Evolutionary conservation across 202 grass and related monocot genomes (phyloP), one percentile per base, ranked within the genome.

Genomic region (Carex arenaria): DNA sequence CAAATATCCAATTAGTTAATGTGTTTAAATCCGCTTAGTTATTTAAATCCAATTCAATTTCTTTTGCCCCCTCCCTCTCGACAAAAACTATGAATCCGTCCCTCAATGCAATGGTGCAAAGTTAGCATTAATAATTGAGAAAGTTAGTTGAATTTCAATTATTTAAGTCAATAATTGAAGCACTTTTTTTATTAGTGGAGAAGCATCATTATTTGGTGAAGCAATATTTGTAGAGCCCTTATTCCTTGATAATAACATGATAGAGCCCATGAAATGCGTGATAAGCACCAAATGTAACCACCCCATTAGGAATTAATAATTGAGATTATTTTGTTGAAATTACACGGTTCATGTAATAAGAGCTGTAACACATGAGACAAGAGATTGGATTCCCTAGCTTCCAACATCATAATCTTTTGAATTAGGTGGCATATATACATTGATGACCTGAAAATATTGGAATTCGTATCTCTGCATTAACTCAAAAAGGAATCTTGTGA

Each of bases 141-240:
- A 54, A 76, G 26, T n/a, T 32, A 18, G 51, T 7, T 42, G 5
- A 42, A 7, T 42, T 42, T 7, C 6, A 7, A n/a, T n/a, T n/a
- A n/a, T n/a, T n/a, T n/a, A n/a, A 7, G 6, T 42, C 0, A 68
- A 71, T 71, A 72, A 47, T 55, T 13, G 32, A 28, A 56, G 7
- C 4, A 54, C 49, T 75, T 74, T 20, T 66, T 36, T 10, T 36
- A 56, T 76, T 76, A 76, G 51, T 32, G 72, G 72, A 68, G 72
- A 31, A 55, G 15, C 34, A n/a, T 28, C 51, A 76, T 56, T 56
- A 32, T 26, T 55, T 76, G 51, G 51, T 78, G 28, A 36, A 77
- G 10, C 51, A 18, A 77, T 77, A 57, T 74, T 74, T 56, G 52
- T 57, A 14, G 52, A 56, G 28, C 53, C 28, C 28, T 11, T 77